Evolutionary conservation across 2,329 filamentous ascomycete genomes (phyloP).

Genomic region (Trichoderma endophyticum): DNA sequence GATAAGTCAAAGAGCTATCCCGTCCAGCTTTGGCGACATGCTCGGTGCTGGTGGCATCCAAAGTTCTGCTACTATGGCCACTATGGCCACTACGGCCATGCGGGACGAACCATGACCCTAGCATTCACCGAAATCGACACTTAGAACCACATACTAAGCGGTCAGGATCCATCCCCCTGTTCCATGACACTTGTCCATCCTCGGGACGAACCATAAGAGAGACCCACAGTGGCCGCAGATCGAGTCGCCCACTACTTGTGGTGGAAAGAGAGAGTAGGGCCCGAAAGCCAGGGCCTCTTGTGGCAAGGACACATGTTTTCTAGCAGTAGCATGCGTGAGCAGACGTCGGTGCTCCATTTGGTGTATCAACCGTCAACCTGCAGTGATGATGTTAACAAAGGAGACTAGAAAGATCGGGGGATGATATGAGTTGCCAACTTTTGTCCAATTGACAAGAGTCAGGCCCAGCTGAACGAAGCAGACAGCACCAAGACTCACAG

Average conservation of each 20-base stretch:
- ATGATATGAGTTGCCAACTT: background rate
- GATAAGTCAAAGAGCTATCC: slow-evolving; percentile 4
- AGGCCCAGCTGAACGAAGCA: background rate
- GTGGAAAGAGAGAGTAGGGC: slow-evolving; percentile 1
- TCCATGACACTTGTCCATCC: slow-evolving; percentile 37
- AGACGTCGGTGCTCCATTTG: slow-evolving; percentile 20
- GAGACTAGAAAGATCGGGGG: slow-evolving; percentile 5
- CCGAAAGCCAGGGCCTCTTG: slow-evolving; percentile 24
- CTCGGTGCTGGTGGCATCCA: background rate
- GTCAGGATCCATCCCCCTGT: slow-evolving; percentile 30
- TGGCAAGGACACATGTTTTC: slow-evolving; percentile 29
- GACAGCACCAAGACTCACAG: background rate
- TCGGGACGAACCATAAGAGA: slow-evolving; percentile 37
- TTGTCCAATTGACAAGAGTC: slow-evolving; percentile 22
- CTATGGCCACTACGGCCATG: slow-evolving; percentile 10
- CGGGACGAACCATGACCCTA: slow-evolving; percentile 33
- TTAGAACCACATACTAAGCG: slow-evolving; percentile 27
- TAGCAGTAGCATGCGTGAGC: slow-evolving; percentile 28
- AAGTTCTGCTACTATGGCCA: background rate
- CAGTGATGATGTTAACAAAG: slow-evolving; percentile 10
- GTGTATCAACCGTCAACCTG: slow-evolving; percentile 19
- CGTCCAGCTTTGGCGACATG: background rate
- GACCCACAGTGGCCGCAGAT: slow-evolving; percentile 42
- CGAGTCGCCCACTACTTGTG: slow-evolving; percentile 32
- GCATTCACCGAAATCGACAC: slow-evolving; percentile 37